Conservation (phyloP, 495 filamentous ascomycete genomes). For the Xylaria curta region DNA sequence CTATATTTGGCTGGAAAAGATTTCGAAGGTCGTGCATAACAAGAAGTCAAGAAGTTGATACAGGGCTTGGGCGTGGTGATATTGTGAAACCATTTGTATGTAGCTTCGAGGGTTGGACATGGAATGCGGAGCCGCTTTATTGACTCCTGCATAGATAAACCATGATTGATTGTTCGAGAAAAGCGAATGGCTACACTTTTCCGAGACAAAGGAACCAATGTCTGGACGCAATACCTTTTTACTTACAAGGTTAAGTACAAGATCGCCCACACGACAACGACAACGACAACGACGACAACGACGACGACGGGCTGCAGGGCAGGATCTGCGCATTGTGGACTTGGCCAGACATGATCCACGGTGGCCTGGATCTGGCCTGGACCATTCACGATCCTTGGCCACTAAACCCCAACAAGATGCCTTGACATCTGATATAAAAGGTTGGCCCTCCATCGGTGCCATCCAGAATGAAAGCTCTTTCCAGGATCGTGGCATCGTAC, state of each 20-base stretch:
- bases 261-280: background rate
- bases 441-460: slow-evolving; percentile 21
- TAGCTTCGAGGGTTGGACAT: background rate
- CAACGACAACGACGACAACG: background rate
- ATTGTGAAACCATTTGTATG: background rate
- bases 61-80: background rate
- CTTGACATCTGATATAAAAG: slow-evolving; percentile 19
- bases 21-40: background rate
- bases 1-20: background rate
- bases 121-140: background rate
- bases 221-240: background rate
- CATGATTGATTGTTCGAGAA: background rate
- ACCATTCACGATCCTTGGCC: slow-evolving; percentile 14
- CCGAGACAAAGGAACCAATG: slow-evolving; percentile 7
- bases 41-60: background rate
- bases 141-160: background rate
- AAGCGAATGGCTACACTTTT: background rate
- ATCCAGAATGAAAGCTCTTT: slow-evolving; percentile 1
- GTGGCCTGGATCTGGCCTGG: slow-evolving; percentile 25
- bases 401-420: slow-evolving; percentile 19
- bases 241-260: slow-evolving; percentile 1
- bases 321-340: slow-evolving; percentile 11
- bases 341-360: slow-evolving; percentile 8
- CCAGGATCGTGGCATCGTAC: slow-evolving; percentile 17
- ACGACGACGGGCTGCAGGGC: background rate